These are phyloP conservation scores for Actinomucor elegans DNA, from an alignment of 371 early-diverging fungal genomes.

Conservation along the genomic window DNA sequence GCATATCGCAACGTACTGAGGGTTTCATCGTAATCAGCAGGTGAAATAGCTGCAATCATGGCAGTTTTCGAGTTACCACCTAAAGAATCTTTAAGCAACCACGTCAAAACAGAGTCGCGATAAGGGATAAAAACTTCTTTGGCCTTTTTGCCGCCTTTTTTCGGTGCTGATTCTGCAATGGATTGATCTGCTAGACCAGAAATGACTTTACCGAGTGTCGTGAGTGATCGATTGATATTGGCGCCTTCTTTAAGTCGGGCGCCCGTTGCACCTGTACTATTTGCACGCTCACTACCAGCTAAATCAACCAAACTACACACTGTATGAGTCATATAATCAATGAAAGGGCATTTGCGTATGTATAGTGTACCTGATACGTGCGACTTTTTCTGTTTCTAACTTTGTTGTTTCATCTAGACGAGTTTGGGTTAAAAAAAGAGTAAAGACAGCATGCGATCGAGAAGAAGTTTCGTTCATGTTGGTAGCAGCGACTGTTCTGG, in stretches of 20 bases:
- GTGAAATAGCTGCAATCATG: slow-evolving; percentile 89
- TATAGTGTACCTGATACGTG: slow-evolving; percentile 56
- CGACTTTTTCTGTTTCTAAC: slow-evolving; percentile 73
- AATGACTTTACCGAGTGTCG: slow-evolving; percentile 98
- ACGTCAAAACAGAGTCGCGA: slow-evolving; percentile 91
- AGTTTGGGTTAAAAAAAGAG: slow-evolving; percentile 76
- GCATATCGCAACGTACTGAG: slow-evolving; percentile 95
- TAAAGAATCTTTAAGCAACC: slow-evolving; percentile 92
- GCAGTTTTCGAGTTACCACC: slow-evolving; percentile 94
- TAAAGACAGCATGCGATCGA: slow-evolving; percentile 95
- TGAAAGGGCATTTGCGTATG: not conserved
- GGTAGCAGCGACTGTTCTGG: slow-evolving; percentile 91
- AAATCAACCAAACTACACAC: slow-evolving; percentile 71
- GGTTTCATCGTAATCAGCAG: slow-evolving; percentile 85
- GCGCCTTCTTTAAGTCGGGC: slow-evolving; percentile 96
- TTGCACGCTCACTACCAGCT: slow-evolving; percentile 96
- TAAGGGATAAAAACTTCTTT: slow-evolving; percentile 79
- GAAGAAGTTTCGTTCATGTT: slow-evolving; percentile 96
- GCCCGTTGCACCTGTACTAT: slow-evolving; percentile 95
- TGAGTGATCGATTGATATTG: slow-evolving; percentile 96
- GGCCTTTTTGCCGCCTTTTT: slow-evolving; percentile 45
- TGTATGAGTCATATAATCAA: not conserved
- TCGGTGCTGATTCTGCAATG: slow-evolving; percentile 19
- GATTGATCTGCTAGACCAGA: slow-evolving; percentile 87
- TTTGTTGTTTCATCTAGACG: slow-evolving; percentile 58